Evolutionary conservation across 768 basidiomycete species (phyloP).

Genomic region (Lanmaoa rubissima): DNA sequence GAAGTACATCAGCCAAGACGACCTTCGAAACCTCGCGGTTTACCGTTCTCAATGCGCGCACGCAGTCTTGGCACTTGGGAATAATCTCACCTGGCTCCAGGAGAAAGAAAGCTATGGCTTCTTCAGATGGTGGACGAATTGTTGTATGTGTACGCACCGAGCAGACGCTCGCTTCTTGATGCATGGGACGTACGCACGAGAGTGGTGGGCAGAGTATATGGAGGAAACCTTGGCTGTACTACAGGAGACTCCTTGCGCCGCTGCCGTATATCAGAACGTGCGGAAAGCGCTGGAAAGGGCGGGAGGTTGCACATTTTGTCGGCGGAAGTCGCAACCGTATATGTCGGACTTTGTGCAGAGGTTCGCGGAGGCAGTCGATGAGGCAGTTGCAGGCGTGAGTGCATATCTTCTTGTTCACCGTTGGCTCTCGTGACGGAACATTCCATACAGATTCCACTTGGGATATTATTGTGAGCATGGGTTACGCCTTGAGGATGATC

Average conservation of each 20-base stretch:
- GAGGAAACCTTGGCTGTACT: conserved; percentile 22
- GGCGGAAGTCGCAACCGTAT: conserved; percentile 12
- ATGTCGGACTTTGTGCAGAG: conserved; percentile 24
- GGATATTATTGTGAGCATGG: conserved; percentile 12
- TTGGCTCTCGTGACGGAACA: neutral
- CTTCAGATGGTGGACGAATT: conserved; percentile 30
- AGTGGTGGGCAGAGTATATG: conserved; percentile 34
- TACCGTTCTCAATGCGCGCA: conserved; percentile 24
- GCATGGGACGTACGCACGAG: conserved; percentile 27
- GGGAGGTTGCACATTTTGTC: conserved; percentile 21
- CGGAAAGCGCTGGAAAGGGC: conserved; percentile 19
- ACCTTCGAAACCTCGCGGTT: conserved; percentile 14
- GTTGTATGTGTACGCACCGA: conserved; percentile 24
- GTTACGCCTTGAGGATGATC: neutral
- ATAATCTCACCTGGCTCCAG: conserved; percentile 24
- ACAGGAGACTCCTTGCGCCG: conserved; percentile 24
- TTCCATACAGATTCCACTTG: conserved; percentile 19
- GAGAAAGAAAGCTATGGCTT: conserved; percentile 22
- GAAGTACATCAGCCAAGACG: conserved; percentile 4
- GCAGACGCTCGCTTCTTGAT: conserved; percentile 25
- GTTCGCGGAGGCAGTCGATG: conserved; percentile 24
- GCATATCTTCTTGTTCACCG: neutral
- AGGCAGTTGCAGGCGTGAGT: conserved; percentile 21
- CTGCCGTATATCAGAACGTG: conserved; percentile 15
- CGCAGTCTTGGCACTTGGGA: conserved; percentile 19